A percentile compares a stretch with the other conserved stretches of the same genome.
Conservation (phyloP, 768 basidiomycete genomes). For the Atractiella rhizophila region DNA sequence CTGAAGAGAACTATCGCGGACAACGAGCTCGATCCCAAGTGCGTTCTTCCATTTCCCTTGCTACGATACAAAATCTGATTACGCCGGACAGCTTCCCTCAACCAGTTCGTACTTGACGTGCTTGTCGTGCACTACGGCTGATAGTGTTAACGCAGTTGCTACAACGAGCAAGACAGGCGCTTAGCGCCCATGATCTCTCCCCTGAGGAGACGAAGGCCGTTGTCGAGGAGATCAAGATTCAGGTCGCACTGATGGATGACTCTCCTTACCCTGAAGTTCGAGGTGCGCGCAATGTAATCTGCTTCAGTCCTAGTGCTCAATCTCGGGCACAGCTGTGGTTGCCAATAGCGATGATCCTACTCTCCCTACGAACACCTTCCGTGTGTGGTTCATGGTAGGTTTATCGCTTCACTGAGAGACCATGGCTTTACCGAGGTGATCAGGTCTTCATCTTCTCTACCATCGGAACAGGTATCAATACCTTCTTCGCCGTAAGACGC, state of each 20-base stretch:
- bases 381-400: slow-evolving; percentile 14
- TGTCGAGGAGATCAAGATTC: neutral
- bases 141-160: too few relatives aligned
- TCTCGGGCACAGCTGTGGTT: slow-evolving; percentile 10
- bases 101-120: too few relatives aligned
- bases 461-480: slow-evolving; percentile 13
- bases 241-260: neutral
- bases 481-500: slow-evolving; percentile 15
- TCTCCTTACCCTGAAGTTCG: slow-evolving; percentile 11
- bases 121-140: too few relatives aligned
- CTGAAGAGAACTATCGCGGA: too few relatives aligned
- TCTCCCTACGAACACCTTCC: slow-evolving; percentile 16
- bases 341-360: slow-evolving; percentile 17
- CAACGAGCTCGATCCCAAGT: too few relatives aligned
- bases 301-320: too few relatives aligned
- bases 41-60: too few relatives aligned
- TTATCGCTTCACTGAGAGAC: neutral
- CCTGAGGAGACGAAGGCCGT: neutral
- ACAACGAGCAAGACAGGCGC: too few relatives aligned
- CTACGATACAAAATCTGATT: too few relatives aligned
- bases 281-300: too few relatives aligned
- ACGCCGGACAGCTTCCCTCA: too few relatives aligned
- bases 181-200: neutral
- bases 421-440: neutral
- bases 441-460: neutral